Conservation (phyloP, 768 basidiomycete genomes). For the Termitomyces titanicus region DNA sequence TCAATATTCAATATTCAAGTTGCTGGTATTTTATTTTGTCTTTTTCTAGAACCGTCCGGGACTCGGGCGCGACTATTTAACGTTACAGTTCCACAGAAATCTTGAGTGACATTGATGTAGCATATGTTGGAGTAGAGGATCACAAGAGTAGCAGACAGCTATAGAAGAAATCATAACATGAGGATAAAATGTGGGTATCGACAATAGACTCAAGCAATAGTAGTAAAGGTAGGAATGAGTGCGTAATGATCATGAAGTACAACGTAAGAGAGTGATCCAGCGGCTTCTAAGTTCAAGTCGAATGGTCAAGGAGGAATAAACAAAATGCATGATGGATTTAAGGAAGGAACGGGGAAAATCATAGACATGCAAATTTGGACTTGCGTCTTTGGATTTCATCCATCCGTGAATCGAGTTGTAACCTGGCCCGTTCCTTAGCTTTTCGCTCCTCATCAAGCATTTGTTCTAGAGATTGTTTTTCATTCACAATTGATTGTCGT, state of each 20-base stretch:
- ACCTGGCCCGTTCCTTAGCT: slow-evolving; percentile 85
- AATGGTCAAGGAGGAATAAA: slow-evolving; percentile 13
- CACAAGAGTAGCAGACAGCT: slow-evolving; percentile 25
- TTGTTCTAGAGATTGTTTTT: slow-evolving; percentile 83
- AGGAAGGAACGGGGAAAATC: slow-evolving; percentile 24
- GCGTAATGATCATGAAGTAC: slow-evolving; percentile 24
- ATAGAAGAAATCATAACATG: slow-evolving; percentile 27
- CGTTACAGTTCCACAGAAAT: slow-evolving; percentile 5
- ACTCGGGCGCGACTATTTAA: too few species aligned
- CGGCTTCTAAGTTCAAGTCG: slow-evolving; percentile 7
- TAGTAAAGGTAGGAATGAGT: slow-evolving; percentile 24
- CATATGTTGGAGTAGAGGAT: slow-evolving; percentile 18
- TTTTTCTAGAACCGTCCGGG: too few species aligned
- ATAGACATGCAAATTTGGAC: slow-evolving; percentile 91
- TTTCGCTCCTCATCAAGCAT: slow-evolving; percentile 83
- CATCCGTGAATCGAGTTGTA: slow-evolving; percentile 85
- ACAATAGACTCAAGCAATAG: slow-evolving; percentile 29
- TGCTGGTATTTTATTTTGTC: too few species aligned
- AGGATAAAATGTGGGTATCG: slow-evolving; percentile 42
- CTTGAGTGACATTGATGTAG: slow-evolving; percentile 19
- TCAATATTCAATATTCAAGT: too few species aligned
- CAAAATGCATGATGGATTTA: slow-evolving; percentile 7
- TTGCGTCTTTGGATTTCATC: slow-evolving; percentile 82
- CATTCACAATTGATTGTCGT: slow-evolving; percentile 78
- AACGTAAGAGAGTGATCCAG: slow-evolving; percentile 17